Base-by-base conservation (phyloP, 2,329 filamentous ascomycete species). In the Cladosporium austrohemisphaericum region DNA sequence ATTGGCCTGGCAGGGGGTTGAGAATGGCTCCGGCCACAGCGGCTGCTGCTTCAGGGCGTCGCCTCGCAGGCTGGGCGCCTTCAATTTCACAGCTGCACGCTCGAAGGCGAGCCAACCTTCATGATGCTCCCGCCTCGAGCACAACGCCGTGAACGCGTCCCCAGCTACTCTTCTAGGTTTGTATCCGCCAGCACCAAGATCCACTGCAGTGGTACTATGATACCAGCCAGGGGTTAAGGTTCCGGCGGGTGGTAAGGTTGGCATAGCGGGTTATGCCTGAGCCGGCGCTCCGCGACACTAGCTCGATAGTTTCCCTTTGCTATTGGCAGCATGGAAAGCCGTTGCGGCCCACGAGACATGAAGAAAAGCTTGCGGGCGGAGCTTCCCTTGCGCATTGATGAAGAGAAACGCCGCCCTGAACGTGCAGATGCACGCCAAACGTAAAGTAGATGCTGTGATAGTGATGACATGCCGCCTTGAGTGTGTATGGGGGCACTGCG, bases 221-320 rank as follows among this genome's bases (percentile, higher is more conserved):
- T 47, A 47, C 33, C 44, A 37, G 32, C 32, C 44, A 47, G 44
- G 44, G 44, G 44, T 35, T 47, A 38, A 38, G 32, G 23, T 47
- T 47, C 33, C 43, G 23, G 43, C 32, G 43, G 32, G 31, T 37
- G 11, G 43, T 37, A 46, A 47, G 44, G 33, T 47, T 47, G 16
- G n/a, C n/a, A n/a, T n/a, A n/a, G n/a, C n/a, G n/a, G 31, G 14
- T 18, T 14, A 36, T 31, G 43, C 13, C 43, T 46, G 43, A 33
- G 20, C 44, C 44, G 44, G 22, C 16, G 23, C 44, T 47, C 44
- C 44, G 44, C 44, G 32, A 28, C 44, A 38, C 44, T 47, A 47
- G 25, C 19, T 22, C 32, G 20, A 36, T 28, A 36, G 22, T 5
- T 5, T 6, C 6, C 19, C 10, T 18, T 19, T 20, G 22, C 18